Conservation (phyloP, 345 rosid genomes). For the Populus davidiana region DNA sequence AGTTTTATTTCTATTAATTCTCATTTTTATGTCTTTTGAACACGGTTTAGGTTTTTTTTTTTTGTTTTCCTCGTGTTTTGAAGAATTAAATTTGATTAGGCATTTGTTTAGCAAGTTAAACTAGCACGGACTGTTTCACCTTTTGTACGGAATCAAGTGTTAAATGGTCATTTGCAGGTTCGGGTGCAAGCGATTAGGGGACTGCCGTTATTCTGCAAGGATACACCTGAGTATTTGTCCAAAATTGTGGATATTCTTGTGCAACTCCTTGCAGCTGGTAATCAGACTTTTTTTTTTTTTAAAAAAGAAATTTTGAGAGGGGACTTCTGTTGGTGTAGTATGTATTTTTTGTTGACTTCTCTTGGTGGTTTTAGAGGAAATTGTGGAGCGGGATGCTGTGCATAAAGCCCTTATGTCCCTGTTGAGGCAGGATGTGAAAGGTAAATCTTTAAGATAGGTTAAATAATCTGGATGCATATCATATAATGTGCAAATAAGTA, state of each 20-base stretch:
- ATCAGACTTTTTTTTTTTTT: background rate
- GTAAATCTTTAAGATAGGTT: constrained; percentile 33
- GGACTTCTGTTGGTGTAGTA: constrained; percentile 1
- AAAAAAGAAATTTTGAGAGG: background rate
- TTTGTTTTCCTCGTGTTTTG: background rate
- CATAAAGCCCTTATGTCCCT: constrained; percentile 94
- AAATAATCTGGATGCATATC: background rate
- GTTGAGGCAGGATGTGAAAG: constrained; percentile 95
- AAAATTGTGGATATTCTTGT: constrained; percentile 87
- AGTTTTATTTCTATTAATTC: background rate
- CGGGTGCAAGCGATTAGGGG: constrained; percentile 98
- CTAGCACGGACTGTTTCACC: background rate
- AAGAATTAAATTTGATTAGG: background rate
- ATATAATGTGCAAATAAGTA: background rate
- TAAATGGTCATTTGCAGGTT: constrained; percentile 41
- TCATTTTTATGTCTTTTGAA: background rate
- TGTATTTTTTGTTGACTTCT: constrained; percentile 8
- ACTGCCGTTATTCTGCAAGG: constrained; percentile 93
- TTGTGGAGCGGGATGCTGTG: constrained; percentile 96
- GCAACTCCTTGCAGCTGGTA: constrained; percentile 77
- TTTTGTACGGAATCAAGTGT: background rate
- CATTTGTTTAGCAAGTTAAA: background rate
- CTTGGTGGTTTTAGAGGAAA: constrained; percentile 52
- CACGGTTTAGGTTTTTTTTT: background rate
- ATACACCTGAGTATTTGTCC: constrained; percentile 64